Percentiles rank a stretch among this genome's conserved stretches.
phyloP scores from a whole-genome alignment of 2,329 filamentous ascomycete genomes.

The Aspergillus sp. region DNA sequence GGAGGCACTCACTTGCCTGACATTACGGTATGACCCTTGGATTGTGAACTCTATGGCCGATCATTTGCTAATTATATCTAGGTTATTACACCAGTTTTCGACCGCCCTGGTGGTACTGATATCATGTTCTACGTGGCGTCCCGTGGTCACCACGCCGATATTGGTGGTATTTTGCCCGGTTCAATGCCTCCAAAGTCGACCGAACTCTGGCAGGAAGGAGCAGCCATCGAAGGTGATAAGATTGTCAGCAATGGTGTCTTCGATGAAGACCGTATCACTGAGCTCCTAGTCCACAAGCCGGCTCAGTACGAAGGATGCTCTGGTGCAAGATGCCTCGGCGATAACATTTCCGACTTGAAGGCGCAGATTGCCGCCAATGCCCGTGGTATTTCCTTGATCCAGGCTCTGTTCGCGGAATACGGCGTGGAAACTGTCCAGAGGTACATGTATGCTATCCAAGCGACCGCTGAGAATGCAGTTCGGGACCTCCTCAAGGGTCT shows the following conservation, averaged over 20 bases:
- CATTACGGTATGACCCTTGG: constrained; percentile 53
- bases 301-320: constrained; percentile 70
- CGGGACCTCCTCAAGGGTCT: constrained; percentile 68
- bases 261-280: constrained; percentile 69
- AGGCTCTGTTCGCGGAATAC: constrained; percentile 70
- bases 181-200: constrained; percentile 66
- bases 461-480: constrained; percentile 73
- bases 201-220: constrained; percentile 45
- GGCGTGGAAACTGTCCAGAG: constrained; percentile 72
- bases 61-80: constrained; percentile 5
- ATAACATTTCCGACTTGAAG: constrained; percentile 83
- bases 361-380: constrained; percentile 84
- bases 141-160: constrained; percentile 77
- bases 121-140: constrained; percentile 81
- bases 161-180: constrained; percentile 75
- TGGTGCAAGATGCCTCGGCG: constrained; percentile 71
- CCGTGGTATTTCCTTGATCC: constrained; percentile 76
- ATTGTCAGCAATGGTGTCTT: constrained; percentile 73
- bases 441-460: constrained; percentile 79
- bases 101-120: constrained; percentile 54
- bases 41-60: background rate
- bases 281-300: constrained; percentile 68
- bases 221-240: constrained; percentile 47
- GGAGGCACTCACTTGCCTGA: constrained; percentile 76
- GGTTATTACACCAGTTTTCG: constrained; percentile 73